A percentile compares a stretch with the other conserved stretches of the same genome.
Evolutionary conservation across 352 stramenopile species (phyloP).

Genomic region (Phytophthora citricola): DNA sequence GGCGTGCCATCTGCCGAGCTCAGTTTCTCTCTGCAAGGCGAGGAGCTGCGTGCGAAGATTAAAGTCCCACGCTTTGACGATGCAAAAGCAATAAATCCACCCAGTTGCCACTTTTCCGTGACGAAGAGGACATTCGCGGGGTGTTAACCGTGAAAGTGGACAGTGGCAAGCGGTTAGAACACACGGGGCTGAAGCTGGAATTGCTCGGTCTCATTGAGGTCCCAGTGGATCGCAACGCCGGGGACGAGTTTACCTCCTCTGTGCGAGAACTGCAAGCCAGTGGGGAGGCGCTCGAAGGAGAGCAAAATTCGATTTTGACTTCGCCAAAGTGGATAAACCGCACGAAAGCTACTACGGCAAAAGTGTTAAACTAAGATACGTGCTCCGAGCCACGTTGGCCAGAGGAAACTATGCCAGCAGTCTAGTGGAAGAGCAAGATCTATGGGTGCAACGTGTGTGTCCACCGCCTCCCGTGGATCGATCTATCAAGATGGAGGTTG

Average conservation of each 20-base stretch:
- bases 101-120: constrained; percentile 61
- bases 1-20: constrained; percentile 50
- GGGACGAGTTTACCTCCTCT: constrained; percentile 94
- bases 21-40: constrained; percentile 44
- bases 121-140: constrained; percentile 69
- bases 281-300: constrained; percentile 60
- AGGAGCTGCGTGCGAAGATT: constrained; percentile 32
- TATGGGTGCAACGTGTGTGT: constrained; percentile 90
- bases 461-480: constrained; percentile 83
- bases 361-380: constrained; percentile 97
- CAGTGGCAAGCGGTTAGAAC: constrained; percentile 93
- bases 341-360: constrained; percentile 97
- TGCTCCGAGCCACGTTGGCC: constrained; percentile 93
- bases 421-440: constrained; percentile 93
- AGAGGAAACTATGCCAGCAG: constrained; percentile 91
- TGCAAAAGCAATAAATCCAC: constrained; percentile 34
- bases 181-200: constrained; percentile 96
- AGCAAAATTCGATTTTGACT: constrained; percentile 92
- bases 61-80: constrained; percentile 27
- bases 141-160: constrained; percentile 77
- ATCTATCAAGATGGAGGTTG: constrained; percentile 98
- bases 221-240: constrained; percentile 74
- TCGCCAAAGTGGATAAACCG: constrained; percentile 94
- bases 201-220: constrained; percentile 95
- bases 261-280: constrained; percentile 91